Base-by-base conservation (phyloP, 164 flowering plant genomes). In the Tetracentron sinense region DNA sequence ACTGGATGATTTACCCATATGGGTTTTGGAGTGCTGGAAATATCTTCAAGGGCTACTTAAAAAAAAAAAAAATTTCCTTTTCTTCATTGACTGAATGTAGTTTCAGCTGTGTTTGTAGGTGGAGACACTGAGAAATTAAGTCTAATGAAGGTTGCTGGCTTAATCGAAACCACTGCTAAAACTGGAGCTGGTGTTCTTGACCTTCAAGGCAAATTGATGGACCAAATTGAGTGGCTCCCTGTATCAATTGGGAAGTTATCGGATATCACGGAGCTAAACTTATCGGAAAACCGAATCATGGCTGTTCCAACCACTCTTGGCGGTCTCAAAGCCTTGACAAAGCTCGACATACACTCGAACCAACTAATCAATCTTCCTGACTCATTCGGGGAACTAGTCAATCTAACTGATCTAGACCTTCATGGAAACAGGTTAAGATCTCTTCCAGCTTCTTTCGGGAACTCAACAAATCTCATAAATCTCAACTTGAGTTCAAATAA, bases 151-250 rank as follows among this genome's bases (percentile, higher is more conserved):
- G 83, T 82, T 19, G 90, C 92, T 25, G 77, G 83, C 54, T 38
- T 88, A n/a, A 83, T 88, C 31, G 92, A 86, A 66, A 75, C 68
- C 19, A 65, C 74, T 30, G 84, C 88, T 0, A 83, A 77, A 74
- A 73, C 42, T 25, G 82, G 81, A 33, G 75, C 70, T 27, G 60
- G 31, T 19, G 81, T 74, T 55, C 81, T 88, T 72, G 74, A 83
- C 74, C 85, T 88, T 14, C 77, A 72, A 73, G 86, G 85, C 60
- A 86, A 78, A 68, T 76, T 88, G 68, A 74, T 76, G 83, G 88
- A 86, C 61, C 71, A 83, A 64, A 68, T 86, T 59, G 96, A 88
- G 72, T 85, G 87, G 88, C 85, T 86, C 29, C 96, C 96, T 2
- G 31, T 67, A 5, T 83, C 96, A 20, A 57, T 88, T 31, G 90